Evolutionary conservation across 2,329 filamentous ascomycete species (phyloP).

Genomic region (Lachnellula cervina): DNA sequence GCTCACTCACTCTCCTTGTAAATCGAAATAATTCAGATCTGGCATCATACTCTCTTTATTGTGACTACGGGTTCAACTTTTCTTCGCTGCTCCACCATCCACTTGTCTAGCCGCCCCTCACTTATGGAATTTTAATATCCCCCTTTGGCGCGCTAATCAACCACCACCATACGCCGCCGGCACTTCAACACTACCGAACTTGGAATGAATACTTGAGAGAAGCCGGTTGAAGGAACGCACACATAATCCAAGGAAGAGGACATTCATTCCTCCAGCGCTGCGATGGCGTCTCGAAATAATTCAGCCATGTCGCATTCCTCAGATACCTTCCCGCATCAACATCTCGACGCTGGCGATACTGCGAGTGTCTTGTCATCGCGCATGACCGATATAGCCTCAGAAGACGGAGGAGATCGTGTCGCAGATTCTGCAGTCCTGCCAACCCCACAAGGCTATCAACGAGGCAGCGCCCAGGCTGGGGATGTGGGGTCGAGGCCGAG

Average conservation of each 20-base stretch:
- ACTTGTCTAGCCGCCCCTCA: neutral
- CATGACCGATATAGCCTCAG: slow-evolving; percentile 50
- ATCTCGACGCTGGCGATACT: slow-evolving; percentile 33
- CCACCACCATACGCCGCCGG: neutral
- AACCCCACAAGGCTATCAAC: slow-evolving; percentile 33
- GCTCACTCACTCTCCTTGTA: neutral
- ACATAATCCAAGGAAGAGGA: slow-evolving; percentile 11
- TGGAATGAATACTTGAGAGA: slow-evolving; percentile 14
- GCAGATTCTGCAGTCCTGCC: slow-evolving; percentile 31
- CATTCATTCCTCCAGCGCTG: slow-evolving; percentile 1
- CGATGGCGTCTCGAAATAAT: slow-evolving; percentile 24
- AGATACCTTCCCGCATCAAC: slow-evolving; percentile 17
- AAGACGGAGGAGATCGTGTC: slow-evolving; percentile 42
- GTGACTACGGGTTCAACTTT: neutral
- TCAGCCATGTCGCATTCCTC: slow-evolving; percentile 17
- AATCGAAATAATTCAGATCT: slow-evolving; percentile 30
- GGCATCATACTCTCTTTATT: slow-evolving; percentile 21
- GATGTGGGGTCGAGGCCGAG: slow-evolving; percentile 45
- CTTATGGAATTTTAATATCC: slow-evolving; percentile 11
- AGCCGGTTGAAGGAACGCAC: slow-evolving; percentile 9
- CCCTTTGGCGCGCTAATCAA: slow-evolving; percentile 13
- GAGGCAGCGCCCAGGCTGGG: slow-evolving; percentile 36
- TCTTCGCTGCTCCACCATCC: neutral
- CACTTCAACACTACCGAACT: slow-evolving; percentile 1
- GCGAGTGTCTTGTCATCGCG: slow-evolving; percentile 50